Conservation (phyloP, 345 rosid genomes). For the Psidium guajava region DNA sequence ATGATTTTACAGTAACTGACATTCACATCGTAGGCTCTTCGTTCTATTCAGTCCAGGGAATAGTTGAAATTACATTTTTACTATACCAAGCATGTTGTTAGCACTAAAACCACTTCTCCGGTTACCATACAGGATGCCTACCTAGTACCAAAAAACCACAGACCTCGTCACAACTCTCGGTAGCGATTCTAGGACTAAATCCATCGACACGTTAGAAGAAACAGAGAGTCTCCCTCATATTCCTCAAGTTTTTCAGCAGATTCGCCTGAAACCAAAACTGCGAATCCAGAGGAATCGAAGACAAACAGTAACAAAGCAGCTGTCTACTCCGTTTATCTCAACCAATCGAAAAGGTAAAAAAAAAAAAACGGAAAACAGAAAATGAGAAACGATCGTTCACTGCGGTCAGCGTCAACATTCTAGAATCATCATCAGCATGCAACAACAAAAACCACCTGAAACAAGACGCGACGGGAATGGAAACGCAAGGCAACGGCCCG, state of each 20-base stretch:
- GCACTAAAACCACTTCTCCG: neutral
- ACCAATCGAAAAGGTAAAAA: neutral
- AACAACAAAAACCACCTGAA: neutral
- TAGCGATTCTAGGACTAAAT: neutral
- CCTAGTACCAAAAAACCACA: neutral
- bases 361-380: no score
- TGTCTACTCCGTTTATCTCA: neutral
- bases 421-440: neutral
- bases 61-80: neutral
- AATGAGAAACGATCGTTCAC: neutral
- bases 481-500: neutral
- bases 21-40: neutral
- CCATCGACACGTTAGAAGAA: neutral
- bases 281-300: neutral
- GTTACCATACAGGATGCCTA: neutral
- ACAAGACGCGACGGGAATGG: neutral
- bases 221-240: neutral
- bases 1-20: neutral
- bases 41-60: neutral
- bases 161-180: neutral
- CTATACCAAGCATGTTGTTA: neutral
- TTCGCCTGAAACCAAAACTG: neutral
- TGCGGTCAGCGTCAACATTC: neutral
- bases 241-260: neutral
- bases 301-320: neutral